Base-by-base conservation (phyloP, 208 protist genomes). In the Trypanosoma theileri region DNA sequence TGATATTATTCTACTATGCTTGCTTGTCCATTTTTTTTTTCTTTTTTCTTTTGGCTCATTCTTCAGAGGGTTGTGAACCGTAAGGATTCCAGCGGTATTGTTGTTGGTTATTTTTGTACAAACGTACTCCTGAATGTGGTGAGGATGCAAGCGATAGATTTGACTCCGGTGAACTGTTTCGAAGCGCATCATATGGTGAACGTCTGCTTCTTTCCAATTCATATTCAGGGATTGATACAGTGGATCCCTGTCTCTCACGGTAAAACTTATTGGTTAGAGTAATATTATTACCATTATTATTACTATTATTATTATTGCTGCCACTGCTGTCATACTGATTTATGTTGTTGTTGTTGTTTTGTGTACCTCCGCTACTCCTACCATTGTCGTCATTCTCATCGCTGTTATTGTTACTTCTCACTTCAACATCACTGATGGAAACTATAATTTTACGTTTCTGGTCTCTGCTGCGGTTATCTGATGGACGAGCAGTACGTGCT, bases 81-180 rank as follows among this genome's bases (percentile, higher is more conserved):
- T 58, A 67, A 31, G 61, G 61, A 58, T 67, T 67, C 61, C 61
- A 67, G 16, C 51, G 61, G 61, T 67, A 58, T 16, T 44, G 4
- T 12, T 58, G 61, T 16, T 28, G 44, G 24, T 66, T 42, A 4
- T 66, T 42, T 28, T 66, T 53, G 28, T 41, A 66, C 22, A 66
- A n/a, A 40, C 60, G 60, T 51, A 66, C 28, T 46, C 45, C n/a
- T 45, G 42, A 64, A 16, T 52, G 21, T 50, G 31, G n/a, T 13
- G 13, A 3, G 59, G 59, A 53, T 10, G 28, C 42, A 24, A 40
- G 11, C 28, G 44, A 55, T 28, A 28, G 45, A 13, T 21, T 55
- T 24, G 50, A 56, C 60, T 42, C 46, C 45, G 19, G 4, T 26
- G 57, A 58, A 19, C 35, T 13, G 10, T 42, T 60, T 40, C 13